phyloP scores from a whole-genome alignment of 2,329 filamentous ascomycete species.

The Aureobasidium pullulans region DNA sequence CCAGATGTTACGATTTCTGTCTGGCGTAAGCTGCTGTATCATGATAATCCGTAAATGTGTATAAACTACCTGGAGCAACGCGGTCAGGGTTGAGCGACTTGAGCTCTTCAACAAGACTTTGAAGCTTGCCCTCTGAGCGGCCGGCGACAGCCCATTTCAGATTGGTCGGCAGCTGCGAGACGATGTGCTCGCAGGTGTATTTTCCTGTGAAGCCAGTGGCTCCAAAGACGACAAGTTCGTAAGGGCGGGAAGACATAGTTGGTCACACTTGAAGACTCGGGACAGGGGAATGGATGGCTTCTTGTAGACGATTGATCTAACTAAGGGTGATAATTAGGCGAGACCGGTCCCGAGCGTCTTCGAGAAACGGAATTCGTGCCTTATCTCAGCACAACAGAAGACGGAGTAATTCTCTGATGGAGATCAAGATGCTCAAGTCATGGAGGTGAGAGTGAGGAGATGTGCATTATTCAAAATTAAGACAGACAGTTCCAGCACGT shows the following conservation, averaged over 20 bases:
- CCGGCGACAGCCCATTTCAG: conserved; percentile 85
- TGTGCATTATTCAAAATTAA: background rate
- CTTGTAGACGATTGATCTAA: conserved; percentile 2
- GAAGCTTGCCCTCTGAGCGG: conserved; percentile 69
- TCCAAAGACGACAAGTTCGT: conserved; percentile 60
- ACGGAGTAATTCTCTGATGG: background rate
- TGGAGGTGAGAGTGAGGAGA: background rate
- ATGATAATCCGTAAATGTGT: background rate
- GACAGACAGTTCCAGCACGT: background rate
- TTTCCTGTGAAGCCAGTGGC: conserved; percentile 79
- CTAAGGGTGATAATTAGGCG: background rate
- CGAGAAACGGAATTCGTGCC: background rate
- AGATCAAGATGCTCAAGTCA: conserved; percentile 1
- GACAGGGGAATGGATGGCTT: background rate
- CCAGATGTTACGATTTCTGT: conserved; percentile 35
- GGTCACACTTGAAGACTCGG: background rate
- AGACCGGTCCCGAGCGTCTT: background rate
- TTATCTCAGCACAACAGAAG: background rate
- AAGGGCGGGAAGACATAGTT: conserved; percentile 35
- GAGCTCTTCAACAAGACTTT: conserved; percentile 59
- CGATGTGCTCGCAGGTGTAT: conserved; percentile 67
- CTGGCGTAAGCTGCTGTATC: background rate
- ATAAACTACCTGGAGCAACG: conserved; percentile 54
- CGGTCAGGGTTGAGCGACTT: conserved; percentile 62
- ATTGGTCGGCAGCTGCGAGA: conserved; percentile 61